These are phyloP conservation scores for Rubia occidens DNA, from an alignment of 305 asterid genomes.

Conservation along the genomic window DNA sequence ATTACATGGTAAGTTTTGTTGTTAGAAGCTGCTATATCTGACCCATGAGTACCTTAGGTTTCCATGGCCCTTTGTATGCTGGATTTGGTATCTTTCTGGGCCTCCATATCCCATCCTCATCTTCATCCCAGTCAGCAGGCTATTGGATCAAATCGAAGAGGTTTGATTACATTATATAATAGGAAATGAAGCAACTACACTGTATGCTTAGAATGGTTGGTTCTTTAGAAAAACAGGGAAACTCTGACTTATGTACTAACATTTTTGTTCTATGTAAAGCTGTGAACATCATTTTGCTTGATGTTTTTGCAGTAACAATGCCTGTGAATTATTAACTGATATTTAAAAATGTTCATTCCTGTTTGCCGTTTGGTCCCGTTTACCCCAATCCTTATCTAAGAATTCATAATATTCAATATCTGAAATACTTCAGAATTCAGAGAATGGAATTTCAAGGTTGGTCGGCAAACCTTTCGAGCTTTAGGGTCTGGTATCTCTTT, in stretches of 20 bases:
- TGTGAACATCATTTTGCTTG: neutral
- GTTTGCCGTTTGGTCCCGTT: neutral
- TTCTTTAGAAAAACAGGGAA: neutral
- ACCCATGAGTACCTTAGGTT: slow-evolving; percentile 44
- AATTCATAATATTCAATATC: neutral
- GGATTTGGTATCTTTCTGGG: slow-evolving; percentile 78
- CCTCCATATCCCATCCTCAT: slow-evolving; percentile 85
- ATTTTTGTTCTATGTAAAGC: neutral
- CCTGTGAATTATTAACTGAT: neutral
- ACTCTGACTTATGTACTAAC: neutral
- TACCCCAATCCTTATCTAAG: neutral
- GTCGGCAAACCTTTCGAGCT: slow-evolving; percentile 52
- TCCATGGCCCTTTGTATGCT: slow-evolving; percentile 86
- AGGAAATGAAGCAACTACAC: neutral
- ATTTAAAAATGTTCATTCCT: neutral
- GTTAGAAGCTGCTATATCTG: neutral
- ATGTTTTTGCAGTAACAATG: neutral
- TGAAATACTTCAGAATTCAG: neutral
- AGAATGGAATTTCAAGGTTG: neutral
- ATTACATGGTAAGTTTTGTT: neutral
- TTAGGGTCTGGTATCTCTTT: slow-evolving; percentile 88
- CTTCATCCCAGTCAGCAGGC: slow-evolving; percentile 96
- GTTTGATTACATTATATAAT: neutral
- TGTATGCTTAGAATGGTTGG: neutral
- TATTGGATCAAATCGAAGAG: slow-evolving; percentile 16